phyloP scores from a whole-genome alignment of 2,329 filamentous ascomycete species.

The Lachnellula occidentalis region DNA sequence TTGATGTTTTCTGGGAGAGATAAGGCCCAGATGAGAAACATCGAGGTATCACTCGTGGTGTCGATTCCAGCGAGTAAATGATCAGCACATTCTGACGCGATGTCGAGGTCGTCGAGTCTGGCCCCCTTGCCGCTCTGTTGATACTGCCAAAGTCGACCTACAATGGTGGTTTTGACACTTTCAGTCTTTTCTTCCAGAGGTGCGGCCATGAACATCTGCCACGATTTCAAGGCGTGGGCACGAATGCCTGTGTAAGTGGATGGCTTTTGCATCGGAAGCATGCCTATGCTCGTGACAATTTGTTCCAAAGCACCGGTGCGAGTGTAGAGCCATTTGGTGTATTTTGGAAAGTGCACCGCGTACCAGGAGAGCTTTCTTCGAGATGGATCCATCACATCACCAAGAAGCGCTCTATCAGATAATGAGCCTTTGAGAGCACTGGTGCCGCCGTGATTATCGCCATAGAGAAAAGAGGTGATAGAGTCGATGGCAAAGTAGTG shows the following conservation, averaged over 20 bases:
- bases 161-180: conserved; percentile 28
- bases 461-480: conserved; percentile 48
- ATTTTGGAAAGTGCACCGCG: conserved; percentile 38
- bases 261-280: conserved; percentile 46
- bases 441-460: conserved; percentile 37
- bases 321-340: conserved; percentile 45
- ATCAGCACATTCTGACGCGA: conserved; percentile 48
- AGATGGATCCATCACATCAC: conserved; percentile 43
- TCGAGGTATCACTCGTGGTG: conserved; percentile 47
- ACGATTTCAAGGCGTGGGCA: conserved; percentile 34
- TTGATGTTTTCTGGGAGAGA: conserved; percentile 38
- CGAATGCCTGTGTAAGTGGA: conserved; percentile 47
- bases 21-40: conserved; percentile 46
- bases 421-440: conserved; percentile 36
- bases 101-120: conserved; percentile 38
- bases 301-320: conserved; percentile 34
- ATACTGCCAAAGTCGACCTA: conserved; percentile 35
- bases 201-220: conserved; percentile 16
- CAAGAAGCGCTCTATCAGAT: conserved; percentile 37
- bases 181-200: conserved; percentile 2
- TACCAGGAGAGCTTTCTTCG: conserved; percentile 45
- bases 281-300: conserved; percentile 28
- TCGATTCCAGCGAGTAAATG: conserved; percentile 49
- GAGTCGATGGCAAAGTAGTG: conserved; percentile 50
- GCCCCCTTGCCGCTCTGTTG: conserved; percentile 25